Evolutionary conservation across 2,329 filamentous ascomycete genomes (phyloP).

Genomic region (Colletotrichum horii): DNA sequence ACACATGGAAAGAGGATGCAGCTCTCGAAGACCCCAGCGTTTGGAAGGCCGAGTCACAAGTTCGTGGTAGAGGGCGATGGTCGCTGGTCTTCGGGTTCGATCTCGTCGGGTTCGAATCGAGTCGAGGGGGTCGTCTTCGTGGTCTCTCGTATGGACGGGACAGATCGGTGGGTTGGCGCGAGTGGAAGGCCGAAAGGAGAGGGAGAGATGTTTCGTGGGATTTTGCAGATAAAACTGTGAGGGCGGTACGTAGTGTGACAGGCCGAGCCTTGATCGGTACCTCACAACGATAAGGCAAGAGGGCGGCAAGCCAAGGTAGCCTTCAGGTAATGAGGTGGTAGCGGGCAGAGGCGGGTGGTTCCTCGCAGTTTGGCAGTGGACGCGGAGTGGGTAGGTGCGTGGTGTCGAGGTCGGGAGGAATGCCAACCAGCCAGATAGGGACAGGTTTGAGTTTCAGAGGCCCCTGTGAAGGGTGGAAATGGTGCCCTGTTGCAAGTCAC

Average conservation of each 20-base stretch:
- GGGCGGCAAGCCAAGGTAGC: neutral
- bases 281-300: neutral
- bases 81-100: neutral
- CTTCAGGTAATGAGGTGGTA: neutral
- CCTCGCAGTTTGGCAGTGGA: neutral
- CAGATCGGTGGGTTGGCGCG: conserved; percentile 7
- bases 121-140: conserved; percentile 9
- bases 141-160: neutral
- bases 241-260: conserved; percentile 12
- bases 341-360: neutral
- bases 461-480: conserved; percentile 9
- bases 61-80: neutral
- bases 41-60: neutral
- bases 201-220: conserved; percentile 19
- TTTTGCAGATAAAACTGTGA: conserved; percentile 17
- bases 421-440: conserved; percentile 18
- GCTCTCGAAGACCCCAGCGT: neutral
- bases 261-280: neutral
- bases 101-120: neutral
- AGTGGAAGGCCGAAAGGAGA: conserved; percentile 7
- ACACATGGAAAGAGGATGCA: conserved; percentile 14
- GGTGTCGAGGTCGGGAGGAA: neutral
- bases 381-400: neutral
- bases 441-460: conserved; percentile 21
- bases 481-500: conserved; percentile 5